These are phyloP conservation scores for Cotoneaster glaucophyllus DNA, from an alignment of 306 rosid species.

Conservation along the genomic window DNA sequence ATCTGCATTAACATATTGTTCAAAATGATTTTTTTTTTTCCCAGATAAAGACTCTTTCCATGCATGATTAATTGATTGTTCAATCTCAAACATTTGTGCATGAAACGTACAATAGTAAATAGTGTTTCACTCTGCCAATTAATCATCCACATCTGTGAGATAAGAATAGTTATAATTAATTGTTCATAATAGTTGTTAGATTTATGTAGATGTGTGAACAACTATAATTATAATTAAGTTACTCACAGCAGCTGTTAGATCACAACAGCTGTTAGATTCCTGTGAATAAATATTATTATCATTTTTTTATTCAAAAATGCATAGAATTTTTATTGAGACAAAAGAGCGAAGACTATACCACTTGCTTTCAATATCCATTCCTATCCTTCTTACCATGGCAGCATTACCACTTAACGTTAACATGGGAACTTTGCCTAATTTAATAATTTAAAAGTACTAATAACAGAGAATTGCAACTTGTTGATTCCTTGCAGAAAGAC, in stretches of 20 bases:
- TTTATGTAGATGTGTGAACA: not conserved
- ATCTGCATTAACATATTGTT: not conserved
- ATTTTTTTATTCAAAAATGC: not conserved
- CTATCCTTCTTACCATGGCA: not conserved
- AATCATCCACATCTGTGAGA: too few species aligned
- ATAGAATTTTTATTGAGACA: not conserved
- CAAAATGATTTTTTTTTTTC: not conserved
- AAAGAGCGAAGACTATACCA: not conserved
- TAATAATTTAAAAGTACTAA: not conserved
- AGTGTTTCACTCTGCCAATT: too few species aligned
- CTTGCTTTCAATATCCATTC: not conserved
- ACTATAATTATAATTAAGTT: not conserved
- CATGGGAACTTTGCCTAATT: not conserved
- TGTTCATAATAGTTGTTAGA: not conserved
- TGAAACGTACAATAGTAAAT: not conserved
- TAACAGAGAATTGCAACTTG: not conserved
- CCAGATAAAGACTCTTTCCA: not conserved
- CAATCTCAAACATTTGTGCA: not conserved
- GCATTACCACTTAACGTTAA: not conserved
- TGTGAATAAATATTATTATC: not conserved
- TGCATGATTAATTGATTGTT: not conserved
- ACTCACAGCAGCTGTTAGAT: not conserved
- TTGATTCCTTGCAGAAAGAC: constrained; percentile 33
- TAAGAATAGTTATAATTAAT: too few species aligned
- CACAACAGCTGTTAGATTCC: not conserved